Evolutionary conservation across 306 rosid species (phyloP).

Genomic region (Castanea sativa): DNA sequence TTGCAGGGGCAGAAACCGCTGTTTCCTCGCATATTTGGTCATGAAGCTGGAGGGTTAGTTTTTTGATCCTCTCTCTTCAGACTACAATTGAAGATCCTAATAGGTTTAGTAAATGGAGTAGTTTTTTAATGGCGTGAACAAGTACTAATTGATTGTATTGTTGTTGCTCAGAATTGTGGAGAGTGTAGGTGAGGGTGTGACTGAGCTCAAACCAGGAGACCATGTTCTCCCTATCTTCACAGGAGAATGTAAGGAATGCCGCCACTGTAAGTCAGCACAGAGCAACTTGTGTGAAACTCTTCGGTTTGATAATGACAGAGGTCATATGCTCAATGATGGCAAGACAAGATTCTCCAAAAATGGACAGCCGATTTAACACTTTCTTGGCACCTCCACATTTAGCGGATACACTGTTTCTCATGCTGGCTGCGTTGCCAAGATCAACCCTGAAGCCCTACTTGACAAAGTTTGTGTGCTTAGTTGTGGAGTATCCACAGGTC

Average conservation of each 20-base stretch:
- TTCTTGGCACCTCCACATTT: conserved; percentile 87
- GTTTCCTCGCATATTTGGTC: conserved; percentile 94
- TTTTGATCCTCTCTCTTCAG: too few relatives aligned
- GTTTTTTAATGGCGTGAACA: background rate
- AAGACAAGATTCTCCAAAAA: conserved; percentile 64
- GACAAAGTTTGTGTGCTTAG: conserved; percentile 93
- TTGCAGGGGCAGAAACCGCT: conserved; percentile 83
- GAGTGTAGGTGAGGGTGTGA: conserved; percentile 92
- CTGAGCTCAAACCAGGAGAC: conserved; percentile 77
- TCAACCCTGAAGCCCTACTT: conserved; percentile 83
- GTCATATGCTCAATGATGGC: conserved; percentile 60
- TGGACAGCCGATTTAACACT: conserved; percentile 76
- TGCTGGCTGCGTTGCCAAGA: conserved; percentile 79
- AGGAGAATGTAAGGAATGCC: conserved; percentile 86
- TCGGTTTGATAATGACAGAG: conserved; percentile 80
- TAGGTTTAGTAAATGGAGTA: background rate
- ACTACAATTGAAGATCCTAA: too few relatives aligned
- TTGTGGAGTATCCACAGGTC: conserved; percentile 91
- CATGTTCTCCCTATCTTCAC: conserved; percentile 93
- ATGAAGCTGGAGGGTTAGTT: conserved; percentile 84
- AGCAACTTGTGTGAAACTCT: conserved; percentile 95
- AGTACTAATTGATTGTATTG: background rate
- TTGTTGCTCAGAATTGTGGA: conserved; percentile 52
- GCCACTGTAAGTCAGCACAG: conserved; percentile 78
- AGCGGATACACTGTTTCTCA: conserved; percentile 82